Percentiles rank a stretch among this genome's conserved stretches.
These are phyloP conservation scores for Phytophthora constricta DNA, from an alignment of 352 stramenopile species.

Conservation along the genomic window DNA sequence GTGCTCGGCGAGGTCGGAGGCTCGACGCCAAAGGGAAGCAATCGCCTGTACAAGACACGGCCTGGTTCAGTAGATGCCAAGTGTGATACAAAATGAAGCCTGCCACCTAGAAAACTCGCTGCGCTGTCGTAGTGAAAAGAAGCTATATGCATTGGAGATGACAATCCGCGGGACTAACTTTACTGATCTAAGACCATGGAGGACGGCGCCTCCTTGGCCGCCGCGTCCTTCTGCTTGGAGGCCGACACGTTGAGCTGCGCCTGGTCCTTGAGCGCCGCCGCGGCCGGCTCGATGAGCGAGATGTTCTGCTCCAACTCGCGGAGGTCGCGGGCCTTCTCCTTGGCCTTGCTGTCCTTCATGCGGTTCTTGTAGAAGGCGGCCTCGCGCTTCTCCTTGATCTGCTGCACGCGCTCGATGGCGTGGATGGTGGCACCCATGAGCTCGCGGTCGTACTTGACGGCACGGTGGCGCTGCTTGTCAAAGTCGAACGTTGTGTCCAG, in stretches of 20 bases:
- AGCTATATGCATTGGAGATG: slow-evolving; percentile 46
- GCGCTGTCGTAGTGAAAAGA: slow-evolving; percentile 37
- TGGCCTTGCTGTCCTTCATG: slow-evolving; percentile 91
- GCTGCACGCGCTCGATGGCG: slow-evolving; percentile 97
- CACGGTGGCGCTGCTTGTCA: slow-evolving; percentile 98
- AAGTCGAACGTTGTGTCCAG: slow-evolving; percentile 99
- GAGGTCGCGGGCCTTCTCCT: slow-evolving; percentile 82
- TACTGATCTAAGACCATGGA: slow-evolving; percentile 91
- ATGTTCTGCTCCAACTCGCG: slow-evolving; percentile 89
- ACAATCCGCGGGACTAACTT: slow-evolving; percentile 45
- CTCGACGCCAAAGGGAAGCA: too few species aligned
- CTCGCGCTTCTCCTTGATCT: slow-evolving; percentile 98
- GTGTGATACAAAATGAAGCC: too few species aligned
- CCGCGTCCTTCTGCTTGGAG: slow-evolving; percentile 69
- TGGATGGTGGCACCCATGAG: slow-evolving; percentile 98
- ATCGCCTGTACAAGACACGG: too few species aligned
- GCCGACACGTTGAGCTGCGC: slow-evolving; percentile 72
- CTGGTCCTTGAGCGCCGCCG: slow-evolving; percentile 74
- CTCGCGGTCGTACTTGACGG: slow-evolving; percentile 99
- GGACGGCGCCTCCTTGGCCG: slow-evolving; percentile 61
- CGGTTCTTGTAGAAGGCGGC: slow-evolving; percentile 97
- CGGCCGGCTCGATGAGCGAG: slow-evolving; percentile 81
- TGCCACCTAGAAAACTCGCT: too few species aligned
- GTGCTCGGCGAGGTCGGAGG: too few species aligned
- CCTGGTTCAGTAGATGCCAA: too few species aligned